Conservation (phyloP, 371 early-diverging fungal species). For the Amoeboaphelidium protococcarum region DNA sequence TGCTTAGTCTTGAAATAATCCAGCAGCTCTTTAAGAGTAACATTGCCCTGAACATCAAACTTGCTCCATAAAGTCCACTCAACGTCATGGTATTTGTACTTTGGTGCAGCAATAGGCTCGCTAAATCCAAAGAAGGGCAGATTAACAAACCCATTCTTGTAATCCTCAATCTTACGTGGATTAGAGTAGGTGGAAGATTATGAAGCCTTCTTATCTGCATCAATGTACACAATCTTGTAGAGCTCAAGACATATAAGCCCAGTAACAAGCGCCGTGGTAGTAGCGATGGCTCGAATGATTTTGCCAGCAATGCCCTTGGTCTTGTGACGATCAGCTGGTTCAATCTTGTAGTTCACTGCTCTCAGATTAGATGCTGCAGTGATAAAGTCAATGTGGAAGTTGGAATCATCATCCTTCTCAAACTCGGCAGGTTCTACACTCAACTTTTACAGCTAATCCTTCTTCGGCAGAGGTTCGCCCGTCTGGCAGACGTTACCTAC, state of each 20-base stretch:
- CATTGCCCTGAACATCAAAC: constrained; percentile 60
- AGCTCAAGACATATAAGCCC: constrained; percentile 97
- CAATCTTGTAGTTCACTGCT: constrained; percentile 86
- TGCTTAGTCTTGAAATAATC: constrained; percentile 55
- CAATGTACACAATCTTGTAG: constrained; percentile 77
- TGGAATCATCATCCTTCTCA: constrained; percentile 91
- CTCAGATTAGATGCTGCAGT: constrained; percentile 94
- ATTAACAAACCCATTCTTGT: constrained; percentile 97
- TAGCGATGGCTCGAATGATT: constrained; percentile 99
- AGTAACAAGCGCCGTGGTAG: constrained; percentile 96
- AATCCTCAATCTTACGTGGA: constrained; percentile 59
- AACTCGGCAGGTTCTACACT: constrained; percentile 70
- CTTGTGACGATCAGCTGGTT: constrained; percentile 65
- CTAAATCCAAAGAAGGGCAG: constrained; percentile 98
- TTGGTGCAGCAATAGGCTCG: constrained; percentile 84
- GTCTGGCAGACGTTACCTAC: too few species aligned
- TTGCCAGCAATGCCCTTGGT: constrained; percentile 99
- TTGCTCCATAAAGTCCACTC: constrained; percentile 92
- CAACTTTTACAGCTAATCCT: too few species aligned
- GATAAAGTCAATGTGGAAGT: constrained; percentile 98
- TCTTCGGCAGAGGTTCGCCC: too few species aligned
- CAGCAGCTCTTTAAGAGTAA: constrained; percentile 69
- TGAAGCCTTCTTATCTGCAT: neutral
- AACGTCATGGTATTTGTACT: constrained; percentile 45
- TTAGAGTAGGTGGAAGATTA: too few species aligned